phyloP scores from a whole-genome alignment of 208 protist genomes.

The Spongospora subterranea region DNA sequence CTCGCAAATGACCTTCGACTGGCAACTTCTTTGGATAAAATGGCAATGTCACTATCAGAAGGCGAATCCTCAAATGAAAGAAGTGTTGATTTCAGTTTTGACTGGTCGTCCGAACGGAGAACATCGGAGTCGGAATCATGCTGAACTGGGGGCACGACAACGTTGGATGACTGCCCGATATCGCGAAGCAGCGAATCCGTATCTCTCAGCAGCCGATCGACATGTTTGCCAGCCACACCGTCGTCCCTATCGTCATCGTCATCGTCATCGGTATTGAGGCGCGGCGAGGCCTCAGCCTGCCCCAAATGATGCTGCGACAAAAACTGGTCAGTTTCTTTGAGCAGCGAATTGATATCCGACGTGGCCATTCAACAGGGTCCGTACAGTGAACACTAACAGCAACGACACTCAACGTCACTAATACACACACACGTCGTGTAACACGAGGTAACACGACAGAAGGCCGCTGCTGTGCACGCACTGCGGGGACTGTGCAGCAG shows the following conservation, averaged over 20 bases:
- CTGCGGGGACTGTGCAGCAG: no score
- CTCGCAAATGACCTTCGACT: no score
- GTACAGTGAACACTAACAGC: no score
- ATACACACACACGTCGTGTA: no score
- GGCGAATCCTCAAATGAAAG: background rate
- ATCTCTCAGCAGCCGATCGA: conserved; percentile 32
- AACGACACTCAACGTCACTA: no score
- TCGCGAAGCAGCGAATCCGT: conserved; percentile 43
- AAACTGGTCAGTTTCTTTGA: conserved; percentile 49
- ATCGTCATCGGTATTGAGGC: background rate
- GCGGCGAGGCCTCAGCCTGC: background rate
- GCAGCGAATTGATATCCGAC: conserved; percentile 33
- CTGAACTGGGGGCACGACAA: no score
- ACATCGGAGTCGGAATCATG: background rate
- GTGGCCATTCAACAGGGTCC: no score
- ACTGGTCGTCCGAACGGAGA: background rate
- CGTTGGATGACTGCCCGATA: background rate
- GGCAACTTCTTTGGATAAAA: background rate
- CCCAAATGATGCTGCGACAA: conserved; percentile 11
- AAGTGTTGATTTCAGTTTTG: background rate
- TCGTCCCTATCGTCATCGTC: background rate
- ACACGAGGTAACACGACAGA: no score
- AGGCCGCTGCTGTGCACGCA: no score
- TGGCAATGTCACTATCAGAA: background rate
- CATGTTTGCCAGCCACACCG: background rate